A percentile compares a stretch with the other conserved stretches of the same genome.
phyloP scores from a whole-genome alignment of 768 basidiomycete genomes.

The Hirschioporus abietinus region DNA sequence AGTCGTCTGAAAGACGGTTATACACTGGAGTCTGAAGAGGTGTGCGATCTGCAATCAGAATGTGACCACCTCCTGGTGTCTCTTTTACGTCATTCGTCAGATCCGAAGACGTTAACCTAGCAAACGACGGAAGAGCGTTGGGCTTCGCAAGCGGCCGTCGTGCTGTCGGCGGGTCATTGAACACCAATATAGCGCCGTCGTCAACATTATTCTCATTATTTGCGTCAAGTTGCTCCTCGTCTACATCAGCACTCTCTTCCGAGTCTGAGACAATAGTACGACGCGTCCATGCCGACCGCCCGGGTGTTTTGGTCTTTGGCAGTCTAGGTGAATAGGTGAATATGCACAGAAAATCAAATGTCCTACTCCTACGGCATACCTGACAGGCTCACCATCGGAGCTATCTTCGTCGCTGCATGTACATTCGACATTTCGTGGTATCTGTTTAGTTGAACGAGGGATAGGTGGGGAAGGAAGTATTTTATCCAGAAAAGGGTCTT shows the following conservation, averaged over 20 bases:
- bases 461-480: no score
- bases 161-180: conserved; percentile 47
- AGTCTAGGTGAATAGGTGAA: conserved; percentile 14
- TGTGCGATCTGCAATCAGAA: conserved; percentile 1
- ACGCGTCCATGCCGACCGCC: conserved; percentile 5
- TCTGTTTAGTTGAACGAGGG: background rate
- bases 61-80: background rate
- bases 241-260: conserved; percentile 6
- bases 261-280: background rate
- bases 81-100: conserved; percentile 9
- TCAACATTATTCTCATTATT: conserved; percentile 27
- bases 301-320: conserved; percentile 4
- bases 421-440: background rate
- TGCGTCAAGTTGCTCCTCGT: conserved; percentile 22
- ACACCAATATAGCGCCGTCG: conserved; percentile 32
- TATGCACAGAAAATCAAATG: conserved; percentile 17
- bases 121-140: conserved; percentile 11
- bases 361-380: conserved; percentile 23
- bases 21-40: conserved; percentile 3
- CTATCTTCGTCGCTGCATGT: background rate
- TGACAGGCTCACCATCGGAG: background rate
- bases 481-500: background rate
- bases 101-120: conserved; percentile 9
- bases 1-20: conserved; percentile 4
- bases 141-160: conserved; percentile 37